Conservation (phyloP, 2,329 filamentous ascomycete species). For the Thelonectria rubi region DNA sequence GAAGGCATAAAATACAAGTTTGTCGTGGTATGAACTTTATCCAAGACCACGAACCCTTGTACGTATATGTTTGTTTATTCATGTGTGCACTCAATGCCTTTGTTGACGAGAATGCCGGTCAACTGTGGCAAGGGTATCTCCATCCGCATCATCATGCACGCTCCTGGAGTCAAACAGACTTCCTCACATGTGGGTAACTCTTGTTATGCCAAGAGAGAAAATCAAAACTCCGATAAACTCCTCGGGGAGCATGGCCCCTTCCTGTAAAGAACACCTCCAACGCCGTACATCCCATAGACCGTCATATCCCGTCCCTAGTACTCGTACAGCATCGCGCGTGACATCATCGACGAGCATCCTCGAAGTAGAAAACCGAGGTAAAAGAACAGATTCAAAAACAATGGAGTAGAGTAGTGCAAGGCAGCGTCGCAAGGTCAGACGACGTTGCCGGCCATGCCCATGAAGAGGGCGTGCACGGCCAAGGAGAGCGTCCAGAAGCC, state of each 20-base stretch:
- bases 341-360: conserved; percentile 19
- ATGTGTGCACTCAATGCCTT: conserved; percentile 21
- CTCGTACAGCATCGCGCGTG: conserved; percentile 30
- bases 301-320: conserved; percentile 10
- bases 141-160: conserved; percentile 24
- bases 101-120: conserved; percentile 25
- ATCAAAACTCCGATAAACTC: conserved; percentile 16
- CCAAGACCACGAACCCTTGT: conserved; percentile 7
- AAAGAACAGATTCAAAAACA: conserved; percentile 10
- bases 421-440: conserved; percentile 49
- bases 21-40: conserved; percentile 12
- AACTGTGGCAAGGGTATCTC: conserved; percentile 33
- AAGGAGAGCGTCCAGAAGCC: conserved; percentile 95
- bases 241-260: conserved; percentile 5
- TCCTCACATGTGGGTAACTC: conserved; percentile 1
- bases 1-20: conserved; percentile 17
- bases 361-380: no score
- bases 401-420: conserved; percentile 26
- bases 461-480: conserved; percentile 90
- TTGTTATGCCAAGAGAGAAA: conserved; percentile 8
- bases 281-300: conserved; percentile 30
- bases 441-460: conserved; percentile 89
- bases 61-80: conserved; percentile 22
- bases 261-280: conserved; percentile 19
- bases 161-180: neutral